A percentile compares a stretch with the other conserved stretches of the same genome.
These are phyloP conservation scores for Bolboschoenus planiculmis DNA, from an alignment of 176 grass and related monocot species.

Conservation along the genomic window DNA sequence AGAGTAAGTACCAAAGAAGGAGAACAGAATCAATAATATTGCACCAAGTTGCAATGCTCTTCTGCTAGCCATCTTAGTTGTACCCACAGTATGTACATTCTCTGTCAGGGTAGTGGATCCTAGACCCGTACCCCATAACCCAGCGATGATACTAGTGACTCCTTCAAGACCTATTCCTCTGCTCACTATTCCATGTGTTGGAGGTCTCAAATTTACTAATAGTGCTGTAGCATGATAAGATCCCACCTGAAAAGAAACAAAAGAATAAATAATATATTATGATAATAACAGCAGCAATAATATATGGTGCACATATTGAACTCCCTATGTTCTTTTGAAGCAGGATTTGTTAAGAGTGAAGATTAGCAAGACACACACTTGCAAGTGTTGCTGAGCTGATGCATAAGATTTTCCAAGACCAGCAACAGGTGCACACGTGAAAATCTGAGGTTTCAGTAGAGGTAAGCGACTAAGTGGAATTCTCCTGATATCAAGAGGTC, in stretches of 20 bases:
- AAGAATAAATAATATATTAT: constrained; percentile 15
- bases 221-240: constrained; percentile 84
- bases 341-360: background rate
- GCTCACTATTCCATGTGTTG: constrained; percentile 89
- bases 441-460: background rate
- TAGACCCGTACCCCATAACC: constrained; percentile 87
- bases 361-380: background rate
- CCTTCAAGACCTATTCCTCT: constrained; percentile 96
- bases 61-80: constrained; percentile 69
- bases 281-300: background rate
- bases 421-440: background rate
- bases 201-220: constrained; percentile 78
- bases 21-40: constrained; percentile 56
- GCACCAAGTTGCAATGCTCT: constrained; percentile 83
- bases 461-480: background rate
- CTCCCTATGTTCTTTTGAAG: background rate
- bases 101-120: constrained; percentile 80
- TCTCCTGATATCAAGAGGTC: constrained; percentile 1
- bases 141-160: constrained; percentile 75
- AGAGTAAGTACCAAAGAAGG: constrained; percentile 60
- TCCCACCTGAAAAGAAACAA: constrained; percentile 42
- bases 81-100: constrained; percentile 90
- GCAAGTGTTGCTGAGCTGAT: background rate
- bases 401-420: background rate
- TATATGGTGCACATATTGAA: background rate